Evolutionary conservation across 139 green algal species (phyloP).

Genomic region (Nannochloris sp.): DNA sequence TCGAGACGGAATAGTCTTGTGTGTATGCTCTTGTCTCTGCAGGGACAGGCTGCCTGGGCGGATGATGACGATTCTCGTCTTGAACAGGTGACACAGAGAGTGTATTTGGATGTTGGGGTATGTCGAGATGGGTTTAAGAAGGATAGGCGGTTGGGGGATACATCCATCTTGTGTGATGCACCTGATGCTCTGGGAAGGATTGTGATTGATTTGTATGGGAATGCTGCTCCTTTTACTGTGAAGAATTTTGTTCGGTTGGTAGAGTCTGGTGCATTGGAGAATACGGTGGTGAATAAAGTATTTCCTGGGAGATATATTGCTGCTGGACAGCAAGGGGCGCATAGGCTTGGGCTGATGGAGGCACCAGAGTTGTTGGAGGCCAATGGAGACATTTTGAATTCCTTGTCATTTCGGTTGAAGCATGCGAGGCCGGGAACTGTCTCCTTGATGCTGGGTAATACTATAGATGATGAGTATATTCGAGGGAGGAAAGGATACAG

Average conservation of each 20-base stretch:
- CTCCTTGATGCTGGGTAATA: slow-evolving; percentile 43
- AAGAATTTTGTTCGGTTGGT: slow-evolving; percentile 42
- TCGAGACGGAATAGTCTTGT: too few relatives aligned
- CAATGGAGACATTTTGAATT: slow-evolving; percentile 39
- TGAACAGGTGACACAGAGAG: background rate
- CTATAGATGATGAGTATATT: slow-evolving; percentile 47
- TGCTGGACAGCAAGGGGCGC: slow-evolving; percentile 27
- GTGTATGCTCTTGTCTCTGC: background rate
- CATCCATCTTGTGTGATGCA: slow-evolving; percentile 27
- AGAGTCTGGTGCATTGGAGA: slow-evolving; percentile 10
- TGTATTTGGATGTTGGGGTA: slow-evolving; percentile 24
- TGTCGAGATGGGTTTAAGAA: slow-evolving; percentile 12
- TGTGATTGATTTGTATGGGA: slow-evolving; percentile 53
- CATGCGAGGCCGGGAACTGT: slow-evolving; percentile 53
- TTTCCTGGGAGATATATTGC: slow-evolving; percentile 21
- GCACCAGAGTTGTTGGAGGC: slow-evolving; percentile 12
- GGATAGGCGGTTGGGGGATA: slow-evolving; percentile 47
- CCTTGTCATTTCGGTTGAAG: slow-evolving; percentile 30
- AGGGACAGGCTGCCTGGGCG: background rate
- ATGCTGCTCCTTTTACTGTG: slow-evolving; percentile 32
- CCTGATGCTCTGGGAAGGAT: slow-evolving; percentile 35
- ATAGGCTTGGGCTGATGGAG: slow-evolving; percentile 41
- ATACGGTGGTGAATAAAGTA: slow-evolving; percentile 37
- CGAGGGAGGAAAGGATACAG: slow-evolving; percentile 14
- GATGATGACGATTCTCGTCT: background rate